Conservation (phyloP, 768 basidiomycete species). For the Boletellus sp. region DNA sequence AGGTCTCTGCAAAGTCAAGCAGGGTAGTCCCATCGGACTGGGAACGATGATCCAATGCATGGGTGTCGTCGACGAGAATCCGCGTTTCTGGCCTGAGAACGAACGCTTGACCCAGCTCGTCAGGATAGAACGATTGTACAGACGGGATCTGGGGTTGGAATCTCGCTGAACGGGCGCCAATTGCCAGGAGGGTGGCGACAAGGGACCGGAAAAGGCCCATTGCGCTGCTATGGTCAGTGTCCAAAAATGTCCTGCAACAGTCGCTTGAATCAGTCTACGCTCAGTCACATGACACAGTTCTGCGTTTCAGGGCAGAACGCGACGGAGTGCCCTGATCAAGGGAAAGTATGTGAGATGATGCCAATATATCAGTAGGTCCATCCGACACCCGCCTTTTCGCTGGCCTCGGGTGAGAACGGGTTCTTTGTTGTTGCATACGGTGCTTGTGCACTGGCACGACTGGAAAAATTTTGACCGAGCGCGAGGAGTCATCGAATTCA, state of each 20-base stretch:
- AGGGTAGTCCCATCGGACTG: slow-evolving; percentile 29
- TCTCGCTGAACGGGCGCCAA: neutral
- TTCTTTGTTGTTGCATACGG: no score
- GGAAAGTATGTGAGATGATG: no score
- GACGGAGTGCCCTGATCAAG: no score
- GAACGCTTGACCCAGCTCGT: slow-evolving; percentile 24
- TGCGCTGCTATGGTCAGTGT: neutral
- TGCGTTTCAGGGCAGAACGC: no score
- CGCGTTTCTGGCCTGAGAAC: slow-evolving; percentile 27
- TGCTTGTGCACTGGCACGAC: no score
- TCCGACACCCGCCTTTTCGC: no score
- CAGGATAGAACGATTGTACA: slow-evolving; percentile 31
- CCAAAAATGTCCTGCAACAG: neutral
- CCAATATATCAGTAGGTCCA: no score
- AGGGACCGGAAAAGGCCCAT: slow-evolving; percentile 1
- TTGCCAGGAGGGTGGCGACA: neutral
- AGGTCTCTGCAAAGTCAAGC: slow-evolving; percentile 35
- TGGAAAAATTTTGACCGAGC: no score
- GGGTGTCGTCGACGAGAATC: slow-evolving; percentile 35
- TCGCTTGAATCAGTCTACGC: no score
- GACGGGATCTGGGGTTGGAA: slow-evolving; percentile 37
- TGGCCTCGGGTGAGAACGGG: no score
- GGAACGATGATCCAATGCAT: slow-evolving; percentile 10
- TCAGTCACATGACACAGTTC: no score
- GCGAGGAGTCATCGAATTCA: no score